Percentiles rank a stretch among this genome's conserved stretches.
Conservation (phyloP, 441 rosid genomes). For the Biscutella auriculata region DNA sequence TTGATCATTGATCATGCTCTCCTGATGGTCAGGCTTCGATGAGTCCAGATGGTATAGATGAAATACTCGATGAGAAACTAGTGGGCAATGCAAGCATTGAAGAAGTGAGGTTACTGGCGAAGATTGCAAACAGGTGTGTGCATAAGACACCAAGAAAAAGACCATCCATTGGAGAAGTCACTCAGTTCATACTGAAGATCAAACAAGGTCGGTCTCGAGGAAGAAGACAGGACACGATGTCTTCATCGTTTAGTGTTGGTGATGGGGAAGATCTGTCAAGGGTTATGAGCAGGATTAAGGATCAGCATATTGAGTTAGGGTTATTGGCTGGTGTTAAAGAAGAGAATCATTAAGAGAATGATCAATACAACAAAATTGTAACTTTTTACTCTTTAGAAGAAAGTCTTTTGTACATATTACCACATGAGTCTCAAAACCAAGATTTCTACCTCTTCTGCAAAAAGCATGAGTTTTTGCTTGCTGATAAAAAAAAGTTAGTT, state of each 20-base stretch:
- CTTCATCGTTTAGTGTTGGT: conserved; percentile 27
- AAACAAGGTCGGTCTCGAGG: conserved; percentile 35
- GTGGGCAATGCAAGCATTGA: conserved; percentile 46
- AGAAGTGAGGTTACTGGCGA: conserved; percentile 64
- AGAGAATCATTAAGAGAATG: conserved; percentile 20
- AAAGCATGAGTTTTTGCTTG: background rate
- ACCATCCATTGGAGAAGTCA: conserved; percentile 70
- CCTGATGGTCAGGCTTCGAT: conserved; percentile 52
- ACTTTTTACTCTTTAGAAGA: background rate
- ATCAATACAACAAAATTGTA: background rate
- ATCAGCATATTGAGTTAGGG: conserved; percentile 63
- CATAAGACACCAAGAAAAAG: conserved; percentile 62
- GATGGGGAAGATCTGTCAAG: conserved; percentile 41
- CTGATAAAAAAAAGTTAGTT: background rate
- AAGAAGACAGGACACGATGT: conserved; percentile 41
- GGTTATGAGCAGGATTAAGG: conserved; percentile 55
- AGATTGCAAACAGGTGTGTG: conserved; percentile 66
- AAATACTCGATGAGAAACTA: conserved; percentile 63
- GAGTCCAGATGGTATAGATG: conserved; percentile 82
- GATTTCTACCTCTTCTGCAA: background rate
- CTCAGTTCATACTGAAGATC: conserved; percentile 65
- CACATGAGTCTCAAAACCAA: background rate
- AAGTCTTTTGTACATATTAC: conserved; percentile 8
- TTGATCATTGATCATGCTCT: background rate
- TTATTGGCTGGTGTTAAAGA: conserved; percentile 39